Base-by-base conservation (phyloP, 768 basidiomycete genomes). In the Pleurotus ostreatus region DNA sequence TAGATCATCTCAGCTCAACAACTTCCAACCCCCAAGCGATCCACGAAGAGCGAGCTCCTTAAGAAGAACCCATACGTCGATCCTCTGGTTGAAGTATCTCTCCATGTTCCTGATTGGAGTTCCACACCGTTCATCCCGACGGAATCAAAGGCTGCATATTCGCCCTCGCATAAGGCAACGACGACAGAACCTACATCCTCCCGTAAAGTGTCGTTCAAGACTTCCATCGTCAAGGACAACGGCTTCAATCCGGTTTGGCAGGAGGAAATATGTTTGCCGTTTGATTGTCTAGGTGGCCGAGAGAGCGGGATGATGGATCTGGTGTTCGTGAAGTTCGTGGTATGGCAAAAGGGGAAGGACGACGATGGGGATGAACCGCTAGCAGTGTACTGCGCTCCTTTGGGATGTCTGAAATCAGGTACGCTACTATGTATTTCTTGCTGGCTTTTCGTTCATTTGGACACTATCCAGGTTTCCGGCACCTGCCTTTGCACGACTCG, bases 161-260 rank as follows among this genome's bases (percentile, higher is more conserved):
- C 62, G 7, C 60, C 68, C 4, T 61, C 70, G 2, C 60, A 61
- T 4, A 60, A 60, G 26, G 63, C 65, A 0, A 65, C 65, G 0
- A 56, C 61, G 26, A 67, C 66, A 5, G 65, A 62, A 2, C 60
- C 67, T 4, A 60, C 70, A 5, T 66, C 72, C 3, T 74, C 77
- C 25, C 74, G 78, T 20, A 75, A 79, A 4, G 68, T 86, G n/a
- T 76, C 77, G 3, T 68, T 68, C 55, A 77, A 80, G 43, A 96
- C 92, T 3, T 71, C 70, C 18, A 73, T 79, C 0, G 83, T 95
- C 55, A 84, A 82, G 70, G 88, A 92, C 67, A 95, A 95, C 65
- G 92, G 94, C 0, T 94, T 96, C 74, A 97, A 97, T 68, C 96
- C 96, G 0, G 72, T 83, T 1, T 98, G 94, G 91, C 79, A 92